Conservation (phyloP, 805 yeast species). For the Teunomyces gatunensis region DNA sequence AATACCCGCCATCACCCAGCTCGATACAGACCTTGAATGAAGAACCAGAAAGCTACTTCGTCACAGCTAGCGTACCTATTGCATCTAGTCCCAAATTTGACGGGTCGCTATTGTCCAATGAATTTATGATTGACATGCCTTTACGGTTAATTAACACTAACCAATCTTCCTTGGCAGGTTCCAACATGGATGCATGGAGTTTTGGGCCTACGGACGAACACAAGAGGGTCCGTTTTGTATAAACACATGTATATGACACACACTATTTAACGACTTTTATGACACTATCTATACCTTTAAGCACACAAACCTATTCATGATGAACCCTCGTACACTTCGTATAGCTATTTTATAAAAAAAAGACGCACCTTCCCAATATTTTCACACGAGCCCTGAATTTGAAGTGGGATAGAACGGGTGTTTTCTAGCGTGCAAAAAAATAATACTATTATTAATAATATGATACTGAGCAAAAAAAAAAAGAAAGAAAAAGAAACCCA, state of each 20-base stretch:
- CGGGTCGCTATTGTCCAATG: neutral
- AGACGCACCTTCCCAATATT: neutral
- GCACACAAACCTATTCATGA: neutral
- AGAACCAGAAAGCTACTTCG: neutral
- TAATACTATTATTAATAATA: too few relatives aligned
- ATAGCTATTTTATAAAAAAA: neutral
- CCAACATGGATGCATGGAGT: conserved; percentile 3
- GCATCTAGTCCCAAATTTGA: neutral
- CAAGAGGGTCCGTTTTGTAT: conserved; percentile 7
- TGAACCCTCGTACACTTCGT: neutral
- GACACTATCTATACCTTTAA: neutral
- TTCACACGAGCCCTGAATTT: neutral
- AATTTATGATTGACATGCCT: conserved; percentile 6
- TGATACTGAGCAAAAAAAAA: too few relatives aligned
- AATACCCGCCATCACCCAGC: neutral
- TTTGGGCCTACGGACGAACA: neutral
- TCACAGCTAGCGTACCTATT: neutral
- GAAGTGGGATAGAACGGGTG: neutral
- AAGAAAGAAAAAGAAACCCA: too few relatives aligned
- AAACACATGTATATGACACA: neutral
- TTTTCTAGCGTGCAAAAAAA: neutral
- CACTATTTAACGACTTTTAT: neutral
- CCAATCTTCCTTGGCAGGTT: conserved; percentile 6
- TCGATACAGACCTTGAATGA: neutral
- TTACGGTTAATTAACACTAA: conserved; percentile 6